Percentiles rank a stretch among this genome's conserved stretches.
phyloP scores from a whole-genome alignment of 202 grass and related monocot genomes.

The Sporobolus alterniflorus region DNA sequence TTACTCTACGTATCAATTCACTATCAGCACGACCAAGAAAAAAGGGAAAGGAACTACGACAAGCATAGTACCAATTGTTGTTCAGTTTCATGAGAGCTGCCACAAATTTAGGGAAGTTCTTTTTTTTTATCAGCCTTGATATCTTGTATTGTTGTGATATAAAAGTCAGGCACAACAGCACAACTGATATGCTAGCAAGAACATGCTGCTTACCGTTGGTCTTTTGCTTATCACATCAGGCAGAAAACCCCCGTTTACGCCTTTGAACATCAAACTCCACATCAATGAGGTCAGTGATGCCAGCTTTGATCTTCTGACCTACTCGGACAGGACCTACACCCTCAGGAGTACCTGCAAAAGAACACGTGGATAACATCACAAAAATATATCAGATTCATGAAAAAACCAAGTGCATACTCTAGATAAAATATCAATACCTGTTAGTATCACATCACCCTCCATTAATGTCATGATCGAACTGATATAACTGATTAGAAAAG shows the following conservation, averaged over 20 bases:
- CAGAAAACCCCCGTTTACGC: slow-evolving; percentile 54
- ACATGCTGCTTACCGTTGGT: slow-evolving; percentile 5
- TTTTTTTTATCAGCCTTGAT: not conserved
- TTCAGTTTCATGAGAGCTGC: not conserved
- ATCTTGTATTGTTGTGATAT: not conserved
- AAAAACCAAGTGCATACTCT: slow-evolving; percentile 11
- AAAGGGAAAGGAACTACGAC: not conserved
- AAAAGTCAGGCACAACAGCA: not conserved
- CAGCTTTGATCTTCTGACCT: slow-evolving; percentile 94
- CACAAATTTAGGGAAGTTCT: not conserved
- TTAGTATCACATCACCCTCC: slow-evolving; percentile 98
- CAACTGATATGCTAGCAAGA: not conserved
- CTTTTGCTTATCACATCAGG: slow-evolving; percentile 37
- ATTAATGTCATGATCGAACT: slow-evolving; percentile 92
- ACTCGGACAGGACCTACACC: slow-evolving; percentile 82
- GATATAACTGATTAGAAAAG: slow-evolving; percentile 95
- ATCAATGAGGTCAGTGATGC: slow-evolving; percentile 90
- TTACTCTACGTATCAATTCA: not conserved
- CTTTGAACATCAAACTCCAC: slow-evolving; percentile 89
- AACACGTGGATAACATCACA: slow-evolving; percentile 21
- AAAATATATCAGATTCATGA: slow-evolving; percentile 15
- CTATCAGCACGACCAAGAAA: not conserved
- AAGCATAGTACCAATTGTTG: not conserved
- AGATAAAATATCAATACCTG: slow-evolving; percentile 49
- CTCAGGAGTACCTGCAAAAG: slow-evolving; percentile 76